Evolutionary conservation across 257 asterid genomes (phyloP).

Genomic region (Solanum paucissectum): DNA sequence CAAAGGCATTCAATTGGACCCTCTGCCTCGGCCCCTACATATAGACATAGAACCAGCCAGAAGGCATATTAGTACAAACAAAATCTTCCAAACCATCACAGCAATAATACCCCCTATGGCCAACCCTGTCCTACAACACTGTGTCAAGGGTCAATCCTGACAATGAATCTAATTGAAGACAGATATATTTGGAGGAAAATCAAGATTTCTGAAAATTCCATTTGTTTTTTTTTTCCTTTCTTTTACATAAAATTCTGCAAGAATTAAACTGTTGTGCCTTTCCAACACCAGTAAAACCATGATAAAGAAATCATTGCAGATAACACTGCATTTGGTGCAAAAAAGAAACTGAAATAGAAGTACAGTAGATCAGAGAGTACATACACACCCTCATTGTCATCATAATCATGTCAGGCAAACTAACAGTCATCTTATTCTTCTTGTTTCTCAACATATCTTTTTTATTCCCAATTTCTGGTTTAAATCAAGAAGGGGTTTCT

Average conservation of each 20-base stretch:
- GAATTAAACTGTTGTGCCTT: not conserved
- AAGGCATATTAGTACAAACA: constrained; percentile 2
- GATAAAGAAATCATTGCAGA: constrained; percentile 18
- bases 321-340: constrained; percentile 4
- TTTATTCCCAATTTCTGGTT: constrained; percentile 23
- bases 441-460: constrained; percentile 22
- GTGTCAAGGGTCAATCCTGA: not conserved
- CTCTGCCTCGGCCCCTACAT: not conserved
- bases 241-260: not conserved
- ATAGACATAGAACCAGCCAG: not conserved
- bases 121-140: not conserved
- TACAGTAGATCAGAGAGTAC: constrained; percentile 4
- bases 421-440: constrained; percentile 18
- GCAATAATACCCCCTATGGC: not conserved
- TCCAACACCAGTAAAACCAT: not conserved
- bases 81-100: not conserved
- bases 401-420: constrained; percentile 18
- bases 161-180: constrained; percentile 1
- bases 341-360: constrained; percentile 15
- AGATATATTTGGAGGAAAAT: not conserved
- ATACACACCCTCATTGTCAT: not conserved
- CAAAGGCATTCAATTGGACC: not conserved
- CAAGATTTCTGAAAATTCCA: not conserved
- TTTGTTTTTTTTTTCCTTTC: not conserved
- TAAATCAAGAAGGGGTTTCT: constrained; percentile 54